Conservation (phyloP, 2,329 filamentous ascomycete genomes). For the Blastomyces silverae region DNA sequence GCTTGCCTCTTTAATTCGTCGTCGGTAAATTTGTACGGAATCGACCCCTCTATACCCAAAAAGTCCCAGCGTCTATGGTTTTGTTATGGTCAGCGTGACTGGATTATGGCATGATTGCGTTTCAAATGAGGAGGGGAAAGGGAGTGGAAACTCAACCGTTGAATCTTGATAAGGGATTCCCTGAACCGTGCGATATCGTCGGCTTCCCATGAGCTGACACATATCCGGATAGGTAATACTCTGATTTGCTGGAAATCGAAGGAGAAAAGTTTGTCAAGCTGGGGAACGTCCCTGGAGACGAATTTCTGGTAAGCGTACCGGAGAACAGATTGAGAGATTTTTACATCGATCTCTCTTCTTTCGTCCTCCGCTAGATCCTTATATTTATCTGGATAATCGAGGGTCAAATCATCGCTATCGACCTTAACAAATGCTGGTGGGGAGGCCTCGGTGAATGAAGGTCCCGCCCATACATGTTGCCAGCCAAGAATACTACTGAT, state of each 20-base stretch:
- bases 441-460: background rate
- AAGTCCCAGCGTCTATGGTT: slow-evolving; percentile 2
- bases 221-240: background rate
- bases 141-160: slow-evolving; percentile 1
- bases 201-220: background rate
- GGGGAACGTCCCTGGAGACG: background rate
- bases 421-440: background rate
- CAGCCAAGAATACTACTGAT: slow-evolving; percentile 25
- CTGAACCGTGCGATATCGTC: background rate
- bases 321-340: background rate
- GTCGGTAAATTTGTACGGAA: slow-evolving; percentile 7
- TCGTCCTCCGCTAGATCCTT: background rate
- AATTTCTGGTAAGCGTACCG: slow-evolving; percentile 7
- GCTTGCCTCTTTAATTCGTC: slow-evolving; percentile 3
- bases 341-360: background rate
- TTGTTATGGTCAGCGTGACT: background rate
- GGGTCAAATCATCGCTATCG: background rate
- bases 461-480: slow-evolving; percentile 17
- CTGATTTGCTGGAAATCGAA: background rate
- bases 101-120: background rate
- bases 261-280: background rate
- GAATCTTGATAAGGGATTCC: slow-evolving; percentile 5
- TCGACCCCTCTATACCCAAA: background rate
- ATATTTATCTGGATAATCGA: slow-evolving; percentile 5
- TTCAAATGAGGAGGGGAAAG: background rate